Percentiles rank a stretch among this genome's conserved stretches.
These are phyloP conservation scores for Lavandula angustifolia DNA, from an alignment of 257 asterid genomes.

Conservation along the genomic window DNA sequence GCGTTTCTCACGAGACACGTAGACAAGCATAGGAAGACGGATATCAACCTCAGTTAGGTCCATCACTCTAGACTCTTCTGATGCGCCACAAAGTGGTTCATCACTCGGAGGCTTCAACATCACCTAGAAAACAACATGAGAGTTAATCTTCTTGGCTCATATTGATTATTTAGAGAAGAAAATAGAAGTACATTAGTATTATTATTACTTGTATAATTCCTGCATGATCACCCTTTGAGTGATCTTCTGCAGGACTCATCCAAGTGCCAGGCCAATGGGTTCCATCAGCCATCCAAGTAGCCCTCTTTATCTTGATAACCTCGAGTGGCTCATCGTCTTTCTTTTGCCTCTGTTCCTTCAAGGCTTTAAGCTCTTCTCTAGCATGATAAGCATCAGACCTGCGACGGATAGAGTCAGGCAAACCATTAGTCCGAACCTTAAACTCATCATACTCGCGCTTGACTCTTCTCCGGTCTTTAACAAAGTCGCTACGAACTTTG, in stretches of 20 bases:
- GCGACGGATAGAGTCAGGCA: slow-evolving; percentile 71
- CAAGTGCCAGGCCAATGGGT: slow-evolving; percentile 92
- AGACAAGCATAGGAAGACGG: slow-evolving; percentile 80
- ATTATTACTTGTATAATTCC: slow-evolving; percentile 67
- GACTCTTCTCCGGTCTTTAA: slow-evolving; percentile 67
- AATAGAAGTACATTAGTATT: not conserved
- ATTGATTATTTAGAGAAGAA: not conserved
- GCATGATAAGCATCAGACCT: slow-evolving; percentile 75
- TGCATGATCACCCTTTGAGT: slow-evolving; percentile 75
- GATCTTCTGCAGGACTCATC: slow-evolving; percentile 52
- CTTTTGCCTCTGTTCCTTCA: slow-evolving; percentile 64
- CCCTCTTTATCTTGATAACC: slow-evolving; percentile 53
- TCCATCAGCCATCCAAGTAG: slow-evolving; percentile 88
- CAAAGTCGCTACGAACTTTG: slow-evolving; percentile 63
- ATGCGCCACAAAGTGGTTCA: slow-evolving; percentile 58
- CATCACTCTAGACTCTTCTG: slow-evolving; percentile 47
- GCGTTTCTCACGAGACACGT: slow-evolving; percentile 78
- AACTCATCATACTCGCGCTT: slow-evolving; percentile 83
- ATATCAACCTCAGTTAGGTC: slow-evolving; percentile 60
- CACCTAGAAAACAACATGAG: slow-evolving; percentile 44
- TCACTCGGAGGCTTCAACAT: slow-evolving; percentile 87
- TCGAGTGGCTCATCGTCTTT: slow-evolving; percentile 61
- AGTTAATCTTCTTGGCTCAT: not conserved
- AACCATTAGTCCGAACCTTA: slow-evolving; percentile 66
- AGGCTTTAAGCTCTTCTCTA: slow-evolving; percentile 61